Evolutionary conservation across 257 asterid genomes (phyloP).

Genomic region (Jaltomata sinuosa): DNA sequence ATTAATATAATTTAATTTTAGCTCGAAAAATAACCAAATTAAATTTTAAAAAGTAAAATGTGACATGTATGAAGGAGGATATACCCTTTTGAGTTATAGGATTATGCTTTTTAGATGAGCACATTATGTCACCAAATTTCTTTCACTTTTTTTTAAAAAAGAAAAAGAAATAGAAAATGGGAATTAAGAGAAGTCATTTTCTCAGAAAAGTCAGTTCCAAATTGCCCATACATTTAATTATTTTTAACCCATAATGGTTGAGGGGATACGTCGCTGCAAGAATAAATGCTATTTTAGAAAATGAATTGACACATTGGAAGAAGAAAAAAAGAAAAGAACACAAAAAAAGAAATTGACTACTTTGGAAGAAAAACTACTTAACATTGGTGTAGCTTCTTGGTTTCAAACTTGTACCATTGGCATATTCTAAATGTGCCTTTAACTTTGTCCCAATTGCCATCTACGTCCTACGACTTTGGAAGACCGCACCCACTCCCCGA

Average conservation of each 20-base stretch:
- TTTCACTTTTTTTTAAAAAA: neutral
- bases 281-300: neutral
- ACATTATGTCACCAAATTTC: constrained; percentile 5
- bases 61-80: neutral
- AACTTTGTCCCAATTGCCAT: no score
- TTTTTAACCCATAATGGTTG: neutral
- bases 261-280: neutral
- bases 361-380: neutral
- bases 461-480: no score
- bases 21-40: no score
- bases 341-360: neutral
- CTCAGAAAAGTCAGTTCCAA: neutral
- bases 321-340: neutral
- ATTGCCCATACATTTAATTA: neutral
- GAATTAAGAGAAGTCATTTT: neutral
- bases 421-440: no score
- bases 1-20: no score
- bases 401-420: neutral
- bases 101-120: neutral
- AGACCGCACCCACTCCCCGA: no score
- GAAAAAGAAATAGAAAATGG: neutral
- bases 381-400: neutral
- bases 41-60: neutral
- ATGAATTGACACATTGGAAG: neutral
- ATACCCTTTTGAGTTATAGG: neutral